Conservation (phyloP, 1,284 basidiomycete species). For the Puccinia horiana region DNA sequence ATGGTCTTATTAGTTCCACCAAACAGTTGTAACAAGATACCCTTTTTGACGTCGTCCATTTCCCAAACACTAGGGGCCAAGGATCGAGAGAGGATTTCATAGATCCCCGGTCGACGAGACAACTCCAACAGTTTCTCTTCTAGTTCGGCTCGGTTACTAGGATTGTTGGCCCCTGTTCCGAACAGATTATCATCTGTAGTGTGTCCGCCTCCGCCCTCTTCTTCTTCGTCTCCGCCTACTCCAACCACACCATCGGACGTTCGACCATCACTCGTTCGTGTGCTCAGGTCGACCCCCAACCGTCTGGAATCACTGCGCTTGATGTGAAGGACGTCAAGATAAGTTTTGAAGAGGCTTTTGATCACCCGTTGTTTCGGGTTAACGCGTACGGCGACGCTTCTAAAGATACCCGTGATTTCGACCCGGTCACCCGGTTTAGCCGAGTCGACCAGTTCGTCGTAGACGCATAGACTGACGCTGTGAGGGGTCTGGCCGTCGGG, state of each 20-base stretch:
- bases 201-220: conserved; percentile 52
- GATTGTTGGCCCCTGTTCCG: conserved; percentile 55
- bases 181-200: conserved; percentile 4
- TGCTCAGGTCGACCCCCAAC: conserved; percentile 78
- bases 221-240: conserved; percentile 60
- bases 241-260: conserved; percentile 61
- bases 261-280: conserved; percentile 65
- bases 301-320: conserved; percentile 71
- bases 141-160: conserved; percentile 62
- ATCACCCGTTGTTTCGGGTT: conserved; percentile 87
- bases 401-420: conserved; percentile 88
- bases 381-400: conserved; percentile 86
- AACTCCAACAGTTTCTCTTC: conserved; percentile 70
- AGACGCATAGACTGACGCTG: conserved; percentile 90
- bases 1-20: conserved; percentile 97
- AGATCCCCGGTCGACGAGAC: conserved; percentile 76
- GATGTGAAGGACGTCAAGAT: conserved; percentile 90
- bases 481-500: conserved; percentile 98
- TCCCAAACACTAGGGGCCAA: conserved; percentile 95
- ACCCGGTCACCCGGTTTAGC: conserved; percentile 92
- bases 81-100: conserved; percentile 79
- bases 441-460: conserved; percentile 94
- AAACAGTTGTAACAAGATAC: conserved; percentile 90
- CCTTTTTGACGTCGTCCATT: conserved; percentile 99
- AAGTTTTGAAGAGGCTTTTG: conserved; percentile 96